phyloP scores from a whole-genome alignment of 495 filamentous ascomycete species.

The Penicillium odoratum region DNA sequence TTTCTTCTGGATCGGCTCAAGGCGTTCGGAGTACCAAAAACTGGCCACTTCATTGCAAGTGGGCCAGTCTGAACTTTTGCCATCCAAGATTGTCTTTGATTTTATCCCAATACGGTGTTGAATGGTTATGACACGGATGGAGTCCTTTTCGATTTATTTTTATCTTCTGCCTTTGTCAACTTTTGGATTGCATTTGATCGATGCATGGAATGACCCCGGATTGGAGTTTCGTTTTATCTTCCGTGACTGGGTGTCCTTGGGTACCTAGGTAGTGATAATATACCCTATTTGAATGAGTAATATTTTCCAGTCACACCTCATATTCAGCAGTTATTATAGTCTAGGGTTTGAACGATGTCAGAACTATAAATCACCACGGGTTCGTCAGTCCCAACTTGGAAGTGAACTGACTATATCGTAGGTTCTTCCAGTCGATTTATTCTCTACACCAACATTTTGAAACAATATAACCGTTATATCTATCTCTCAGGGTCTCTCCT shows the following conservation, averaged over 20 bases:
- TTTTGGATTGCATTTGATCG: conserved; percentile 20
- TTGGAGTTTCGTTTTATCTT: conserved; percentile 17
- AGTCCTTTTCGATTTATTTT: conserved; percentile 9
- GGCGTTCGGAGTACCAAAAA: conserved; percentile 25
- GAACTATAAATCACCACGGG: not conserved
- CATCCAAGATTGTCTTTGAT: not conserved
- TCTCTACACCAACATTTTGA: not conserved
- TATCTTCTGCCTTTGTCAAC: conserved; percentile 5
- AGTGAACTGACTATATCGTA: not conserved
- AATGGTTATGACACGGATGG: conserved; percentile 4
- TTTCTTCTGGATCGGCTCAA: conserved; percentile 15
- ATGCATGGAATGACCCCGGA: conserved; percentile 22
- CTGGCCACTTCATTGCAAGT: conserved; percentile 6
- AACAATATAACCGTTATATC: no score
- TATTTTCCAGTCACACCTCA: not conserved
- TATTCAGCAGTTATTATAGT: not conserved
- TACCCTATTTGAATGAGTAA: conserved; percentile 17
- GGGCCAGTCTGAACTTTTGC: conserved; percentile 2
- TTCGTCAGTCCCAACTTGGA: not conserved
- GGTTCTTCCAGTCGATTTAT: no score
- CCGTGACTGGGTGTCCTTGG: conserved; percentile 15
- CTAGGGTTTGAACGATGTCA: not conserved
- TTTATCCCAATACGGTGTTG: not conserved
- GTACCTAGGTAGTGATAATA: conserved; percentile 28
- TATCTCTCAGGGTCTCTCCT: no score